Evolutionary conservation across 2,329 filamentous ascomycete species (phyloP).

Genomic region (Fusarium cicatricum): DNA sequence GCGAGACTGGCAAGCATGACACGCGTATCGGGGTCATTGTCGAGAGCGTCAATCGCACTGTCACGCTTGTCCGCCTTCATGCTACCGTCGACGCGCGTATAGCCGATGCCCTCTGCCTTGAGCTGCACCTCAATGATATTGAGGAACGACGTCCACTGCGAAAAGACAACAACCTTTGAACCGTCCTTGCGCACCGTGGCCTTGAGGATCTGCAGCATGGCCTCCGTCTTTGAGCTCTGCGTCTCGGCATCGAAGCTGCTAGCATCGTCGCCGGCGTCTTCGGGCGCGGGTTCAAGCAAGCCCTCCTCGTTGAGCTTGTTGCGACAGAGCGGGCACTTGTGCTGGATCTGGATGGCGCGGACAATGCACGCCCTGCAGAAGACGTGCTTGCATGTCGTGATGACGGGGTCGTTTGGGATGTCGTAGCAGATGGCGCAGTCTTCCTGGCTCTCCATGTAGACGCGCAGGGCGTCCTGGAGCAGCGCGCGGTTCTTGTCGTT

Average conservation of each 20-base stretch:
- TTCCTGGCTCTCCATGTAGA: slow-evolving; percentile 82
- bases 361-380: slow-evolving; percentile 81
- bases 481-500: slow-evolving; percentile 76
- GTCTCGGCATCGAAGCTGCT: slow-evolving; percentile 66
- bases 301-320: slow-evolving; percentile 68
- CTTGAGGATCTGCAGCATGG: slow-evolving; percentile 76
- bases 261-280: slow-evolving; percentile 55
- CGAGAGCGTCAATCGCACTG: slow-evolving; percentile 71
- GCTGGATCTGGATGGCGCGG: slow-evolving; percentile 75
- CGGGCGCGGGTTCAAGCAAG: slow-evolving; percentile 70
- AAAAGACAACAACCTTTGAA: slow-evolving; percentile 78
- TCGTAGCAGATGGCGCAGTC: slow-evolving; percentile 87
- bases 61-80: slow-evolving; percentile 80
- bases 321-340: slow-evolving; percentile 87
- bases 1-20: slow-evolving; percentile 84
- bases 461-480: slow-evolving; percentile 77
- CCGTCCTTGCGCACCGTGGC: slow-evolving; percentile 70
- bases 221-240: slow-evolving; percentile 84
- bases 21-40: slow-evolving; percentile 70
- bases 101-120: slow-evolving; percentile 65
- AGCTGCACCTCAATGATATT: slow-evolving; percentile 77
- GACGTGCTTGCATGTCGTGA: slow-evolving; percentile 84
- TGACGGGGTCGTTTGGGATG: slow-evolving; percentile 73
- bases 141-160: slow-evolving; percentile 80
- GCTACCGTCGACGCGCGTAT: slow-evolving; percentile 79